These are phyloP conservation scores for Gastrolobium bilobum DNA, from an alignment of 306 rosid genomes.

Conservation along the genomic window DNA sequence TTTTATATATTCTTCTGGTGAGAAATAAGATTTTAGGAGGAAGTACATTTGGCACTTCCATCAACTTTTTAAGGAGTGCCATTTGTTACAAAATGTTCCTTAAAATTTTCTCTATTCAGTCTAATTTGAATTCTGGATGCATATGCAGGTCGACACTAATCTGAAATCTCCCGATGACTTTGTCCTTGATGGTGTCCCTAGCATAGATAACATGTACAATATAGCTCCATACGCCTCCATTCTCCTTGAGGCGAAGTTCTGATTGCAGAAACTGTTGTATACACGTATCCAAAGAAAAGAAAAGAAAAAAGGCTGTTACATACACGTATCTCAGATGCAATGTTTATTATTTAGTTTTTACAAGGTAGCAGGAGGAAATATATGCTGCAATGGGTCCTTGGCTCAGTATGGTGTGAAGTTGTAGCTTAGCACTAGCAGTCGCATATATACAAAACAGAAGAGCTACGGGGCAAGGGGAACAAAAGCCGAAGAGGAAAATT, in stretches of 20 bases:
- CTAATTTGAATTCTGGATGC: conserved; percentile 42
- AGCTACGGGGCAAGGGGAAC: conserved; percentile 21
- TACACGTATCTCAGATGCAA: conserved; percentile 3
- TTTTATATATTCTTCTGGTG: conserved; percentile 6
- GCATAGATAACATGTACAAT: conserved; percentile 61
- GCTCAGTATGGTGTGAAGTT: conserved; percentile 23
- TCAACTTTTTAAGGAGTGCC: conserved; percentile 10
- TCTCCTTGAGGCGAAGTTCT: conserved; percentile 83
- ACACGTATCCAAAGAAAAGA: conserved; percentile 34
- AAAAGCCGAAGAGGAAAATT: background rate
- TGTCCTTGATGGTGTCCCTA: conserved; percentile 69
- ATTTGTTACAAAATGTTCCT: conserved; percentile 7
- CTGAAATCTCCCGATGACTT: conserved; percentile 80
- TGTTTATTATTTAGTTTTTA: conserved; percentile 26
- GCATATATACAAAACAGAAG: conserved; percentile 6
- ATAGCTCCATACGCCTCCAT: conserved; percentile 86
- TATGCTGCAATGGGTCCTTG: conserved; percentile 34
- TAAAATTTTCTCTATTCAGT: background rate
- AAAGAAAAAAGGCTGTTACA: background rate
- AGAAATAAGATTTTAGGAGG: conserved; percentile 27
- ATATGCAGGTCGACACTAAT: conserved; percentile 84
- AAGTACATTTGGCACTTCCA: conserved; percentile 3
- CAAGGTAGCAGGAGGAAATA: background rate
- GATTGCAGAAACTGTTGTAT: conserved; percentile 47
- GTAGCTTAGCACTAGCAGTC: conserved; percentile 28